Evolutionary conservation across 2,329 filamentous ascomycete genomes (phyloP), one percentile per base, ranked within the genome.

Genomic region (Immersiporthe knoxdaviesiana): DNA sequence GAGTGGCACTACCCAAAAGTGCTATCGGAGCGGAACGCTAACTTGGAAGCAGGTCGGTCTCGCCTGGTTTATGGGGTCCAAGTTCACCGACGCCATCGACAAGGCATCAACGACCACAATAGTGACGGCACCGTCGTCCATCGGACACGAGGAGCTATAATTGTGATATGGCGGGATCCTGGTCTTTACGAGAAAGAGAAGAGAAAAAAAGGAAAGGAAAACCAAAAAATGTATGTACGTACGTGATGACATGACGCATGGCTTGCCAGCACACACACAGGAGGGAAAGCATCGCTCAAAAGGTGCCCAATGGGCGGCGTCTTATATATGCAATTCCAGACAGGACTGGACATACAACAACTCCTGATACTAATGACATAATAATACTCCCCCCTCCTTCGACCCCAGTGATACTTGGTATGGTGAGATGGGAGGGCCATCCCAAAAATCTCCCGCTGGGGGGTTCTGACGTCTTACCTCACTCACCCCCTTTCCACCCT

Each of bases 41-140:
- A 65, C 50, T 58, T 27, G 21, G 27, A 27, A 5, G 11, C 30
- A 97, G 94, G 81, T 97, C 73, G 89, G 89, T 66, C 81, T 87
- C 52, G 95, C 95, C 12, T 97, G 89, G 87, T 81, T 91, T 64
- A 85, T 94, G 72, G 94, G 95, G 68, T 94, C 94, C 39, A 87
- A 91, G 68, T 96, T 97, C 79, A 93, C 97, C 78, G 82, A 91
- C 71, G 87, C 90, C 11, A 84, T 87, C 74, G 75, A 83, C 61
- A 84, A 90, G 74, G 74, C 92, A 72, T 69, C 80, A 64, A 60
- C 64, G 69, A 41, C 68, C 5, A 70, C 68, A 41, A 66, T 75
- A 21, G 44, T 65, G 61, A 41, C 66, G 61, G 37, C 66, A 60
- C 47, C 71, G 21, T 32, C 30, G 24, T 60, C 52, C 37, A 60